A percentile compares a stretch with the other conserved stretches of the same genome.
phyloP scores from a whole-genome alignment of 164 flowering plant species.

The Berberis thunbergii region DNA sequence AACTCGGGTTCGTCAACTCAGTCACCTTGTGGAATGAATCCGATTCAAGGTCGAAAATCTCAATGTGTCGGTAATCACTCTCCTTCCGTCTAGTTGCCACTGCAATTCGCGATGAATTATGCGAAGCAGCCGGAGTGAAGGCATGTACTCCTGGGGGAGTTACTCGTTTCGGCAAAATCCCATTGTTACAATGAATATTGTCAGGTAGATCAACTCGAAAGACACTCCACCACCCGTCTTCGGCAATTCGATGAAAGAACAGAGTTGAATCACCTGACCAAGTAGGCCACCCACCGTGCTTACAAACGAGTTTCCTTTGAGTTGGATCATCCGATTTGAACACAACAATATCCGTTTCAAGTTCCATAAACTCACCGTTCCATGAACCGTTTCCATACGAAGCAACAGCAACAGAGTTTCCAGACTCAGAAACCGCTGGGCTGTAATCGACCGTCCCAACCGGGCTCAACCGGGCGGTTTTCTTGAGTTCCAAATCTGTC shows the following conservation, averaged over 20 bases:
- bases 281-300: slow-evolving; percentile 82
- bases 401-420: slow-evolving; percentile 66
- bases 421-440: slow-evolving; percentile 57
- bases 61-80: slow-evolving; percentile 53
- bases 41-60: slow-evolving; percentile 47
- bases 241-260: slow-evolving; percentile 66
- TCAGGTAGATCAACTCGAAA: slow-evolving; percentile 34
- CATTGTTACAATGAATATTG: neutral
- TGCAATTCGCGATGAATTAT: slow-evolving; percentile 40
- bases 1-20: slow-evolving; percentile 37
- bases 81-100: slow-evolving; percentile 67
- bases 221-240: slow-evolving; percentile 96
- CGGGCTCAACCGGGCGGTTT: slow-evolving; percentile 46
- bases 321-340: slow-evolving; percentile 44
- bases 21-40: slow-evolving; percentile 42
- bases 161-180: slow-evolving; percentile 22
- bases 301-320: slow-evolving; percentile 27
- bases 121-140: slow-evolving; percentile 71
- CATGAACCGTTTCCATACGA: slow-evolving; percentile 67
- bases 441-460: slow-evolving; percentile 57
- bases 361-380: slow-evolving; percentile 71
- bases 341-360: slow-evolving; percentile 60
- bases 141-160: slow-evolving; percentile 82
- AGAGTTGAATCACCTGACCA: slow-evolving; percentile 68
- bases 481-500: slow-evolving; percentile 3